Evolutionary conservation across 331 rosid genomes (phyloP).

Genomic region (Pyrus hybrid): DNA sequence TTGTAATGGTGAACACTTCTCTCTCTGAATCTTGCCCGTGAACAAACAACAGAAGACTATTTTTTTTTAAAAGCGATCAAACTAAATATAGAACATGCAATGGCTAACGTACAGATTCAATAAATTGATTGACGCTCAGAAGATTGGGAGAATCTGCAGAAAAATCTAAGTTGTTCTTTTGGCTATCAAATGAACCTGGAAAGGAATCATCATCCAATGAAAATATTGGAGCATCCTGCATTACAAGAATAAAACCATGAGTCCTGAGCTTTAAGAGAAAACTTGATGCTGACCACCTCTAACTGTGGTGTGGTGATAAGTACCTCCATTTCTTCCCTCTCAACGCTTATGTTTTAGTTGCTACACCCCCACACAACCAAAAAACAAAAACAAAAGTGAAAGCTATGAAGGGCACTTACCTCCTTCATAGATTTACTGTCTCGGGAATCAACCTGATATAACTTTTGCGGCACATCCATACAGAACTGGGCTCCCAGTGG

Average conservation of each 20-base stretch:
- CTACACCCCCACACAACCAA: not conserved
- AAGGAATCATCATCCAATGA: conserved; percentile 52
- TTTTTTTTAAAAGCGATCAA: not conserved
- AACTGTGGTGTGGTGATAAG: not conserved
- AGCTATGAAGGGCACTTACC: conserved; percentile 10
- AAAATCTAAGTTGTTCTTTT: conserved; percentile 30
- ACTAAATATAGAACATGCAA: conserved; percentile 14
- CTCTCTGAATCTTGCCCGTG: not conserved
- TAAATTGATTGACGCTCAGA: conserved; percentile 71
- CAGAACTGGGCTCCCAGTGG: conserved; percentile 55
- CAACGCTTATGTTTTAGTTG: not conserved
- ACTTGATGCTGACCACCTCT: not conserved
- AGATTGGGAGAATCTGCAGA: conserved; percentile 38
- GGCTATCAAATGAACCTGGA: conserved; percentile 48
- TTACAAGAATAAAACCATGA: conserved; percentile 4
- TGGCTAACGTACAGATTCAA: conserved; percentile 72
- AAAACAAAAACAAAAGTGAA: not conserved
- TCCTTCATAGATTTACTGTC: conserved; percentile 16
- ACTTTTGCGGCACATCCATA: conserved; percentile 23
- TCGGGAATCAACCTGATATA: conserved; percentile 27
- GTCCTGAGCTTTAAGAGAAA: conserved; percentile 12
- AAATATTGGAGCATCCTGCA: conserved; percentile 41
- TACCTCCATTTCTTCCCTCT: not conserved
- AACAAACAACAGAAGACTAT: not conserved
- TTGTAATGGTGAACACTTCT: not conserved